Conservation (phyloP, 306 rosid species). For the Fragaria vesca region DNA sequence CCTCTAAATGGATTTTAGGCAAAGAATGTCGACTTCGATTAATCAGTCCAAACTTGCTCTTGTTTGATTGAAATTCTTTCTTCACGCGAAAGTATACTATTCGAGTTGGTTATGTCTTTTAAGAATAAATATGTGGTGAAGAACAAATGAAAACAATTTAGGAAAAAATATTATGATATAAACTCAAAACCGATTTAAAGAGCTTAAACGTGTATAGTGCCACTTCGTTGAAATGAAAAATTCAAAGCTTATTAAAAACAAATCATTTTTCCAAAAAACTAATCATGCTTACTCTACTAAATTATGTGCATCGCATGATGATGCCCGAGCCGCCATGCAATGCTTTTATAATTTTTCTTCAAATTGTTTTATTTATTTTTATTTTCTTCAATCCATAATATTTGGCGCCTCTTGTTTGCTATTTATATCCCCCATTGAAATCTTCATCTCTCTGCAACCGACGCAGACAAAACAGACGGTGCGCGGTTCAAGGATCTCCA, state of each 20-base stretch:
- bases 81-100: neutral
- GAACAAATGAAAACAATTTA: neutral
- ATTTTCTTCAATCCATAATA: neutral
- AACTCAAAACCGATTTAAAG: neutral
- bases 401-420: neutral
- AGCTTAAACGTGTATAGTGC: no score
- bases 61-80: neutral
- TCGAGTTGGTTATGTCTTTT: neutral
- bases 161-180: no score
- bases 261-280: no score
- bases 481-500: conserved; percentile 3
- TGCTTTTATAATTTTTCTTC: neutral
- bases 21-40: neutral
- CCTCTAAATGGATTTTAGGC: neutral
- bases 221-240: no score
- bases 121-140: neutral
- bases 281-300: no score
- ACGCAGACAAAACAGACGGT: neutral
- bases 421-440: neutral
- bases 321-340: neutral
- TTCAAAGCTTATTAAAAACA: no score
- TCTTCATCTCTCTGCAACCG: neutral
- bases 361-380: no score
- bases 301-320: no score
- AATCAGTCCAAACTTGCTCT: neutral